Conservation (phyloP, 202 grass and related monocot species). For the Panicum virgatum region DNA sequence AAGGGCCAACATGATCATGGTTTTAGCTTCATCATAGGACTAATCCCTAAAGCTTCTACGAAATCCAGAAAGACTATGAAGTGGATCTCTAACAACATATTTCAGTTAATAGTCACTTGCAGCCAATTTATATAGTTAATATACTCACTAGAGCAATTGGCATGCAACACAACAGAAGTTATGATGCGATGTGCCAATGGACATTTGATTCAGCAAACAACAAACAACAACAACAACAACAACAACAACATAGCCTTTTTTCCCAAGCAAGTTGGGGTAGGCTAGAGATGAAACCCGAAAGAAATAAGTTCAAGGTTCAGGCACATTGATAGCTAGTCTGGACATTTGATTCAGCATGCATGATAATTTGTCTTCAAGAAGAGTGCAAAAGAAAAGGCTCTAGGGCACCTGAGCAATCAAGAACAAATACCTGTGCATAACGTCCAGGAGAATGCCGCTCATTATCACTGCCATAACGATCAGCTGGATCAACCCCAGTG, state of each 20-base stretch:
- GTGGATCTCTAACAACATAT: too few species aligned
- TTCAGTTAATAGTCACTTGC: not conserved
- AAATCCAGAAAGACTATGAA: not conserved
- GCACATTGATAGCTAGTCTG: too few species aligned
- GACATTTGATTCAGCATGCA: not conserved
- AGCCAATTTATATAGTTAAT: not conserved
- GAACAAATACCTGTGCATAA: constrained; percentile 69
- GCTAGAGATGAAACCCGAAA: too few species aligned
- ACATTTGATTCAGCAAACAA: too few species aligned
- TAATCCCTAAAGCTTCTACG: constrained; percentile 8
- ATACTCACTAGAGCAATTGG: not conserved
- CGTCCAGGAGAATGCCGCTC: constrained; percentile 60
- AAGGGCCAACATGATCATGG: not conserved
- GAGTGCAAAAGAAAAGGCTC: not conserved
- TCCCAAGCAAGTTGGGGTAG: too few species aligned
- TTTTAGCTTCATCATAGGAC: not conserved
- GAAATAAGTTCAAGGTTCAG: too few species aligned
- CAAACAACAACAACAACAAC: too few species aligned
- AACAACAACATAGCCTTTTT: too few species aligned
- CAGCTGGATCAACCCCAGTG: constrained; percentile 80
- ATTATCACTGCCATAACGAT: constrained; percentile 90
- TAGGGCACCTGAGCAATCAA: not conserved
- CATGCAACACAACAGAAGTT: not conserved
- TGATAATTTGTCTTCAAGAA: not conserved
- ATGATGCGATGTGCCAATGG: not conserved